Conservation (phyloP, 2,329 filamentous ascomycete species). For the Tolypocladium sp. region DNA sequence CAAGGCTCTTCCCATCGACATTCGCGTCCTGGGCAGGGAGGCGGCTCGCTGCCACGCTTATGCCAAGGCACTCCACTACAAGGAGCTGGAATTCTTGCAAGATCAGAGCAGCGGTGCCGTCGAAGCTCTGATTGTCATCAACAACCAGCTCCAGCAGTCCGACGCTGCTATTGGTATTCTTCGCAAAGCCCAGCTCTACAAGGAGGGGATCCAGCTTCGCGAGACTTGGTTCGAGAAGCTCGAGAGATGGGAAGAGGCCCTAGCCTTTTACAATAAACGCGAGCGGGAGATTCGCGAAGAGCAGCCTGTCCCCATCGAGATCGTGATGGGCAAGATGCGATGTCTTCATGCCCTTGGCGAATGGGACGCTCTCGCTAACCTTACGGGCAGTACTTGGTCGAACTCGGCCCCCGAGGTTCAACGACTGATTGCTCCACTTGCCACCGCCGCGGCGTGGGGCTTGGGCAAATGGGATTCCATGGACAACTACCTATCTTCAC, state of each 20-base stretch:
- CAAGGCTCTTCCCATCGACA: conserved; percentile 94
- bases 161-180: conserved; percentile 97
- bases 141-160: conserved; percentile 96
- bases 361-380: conserved; percentile 86
- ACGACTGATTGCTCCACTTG: conserved; percentile 82
- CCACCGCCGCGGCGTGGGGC: conserved; percentile 93
- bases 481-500: conserved; percentile 92
- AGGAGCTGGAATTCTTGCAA: conserved; percentile 94
- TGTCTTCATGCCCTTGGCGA: conserved; percentile 94
- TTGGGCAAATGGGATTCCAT: conserved; percentile 95
- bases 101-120: conserved; percentile 94
- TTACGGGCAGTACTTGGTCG: conserved; percentile 90
- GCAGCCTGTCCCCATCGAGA: conserved; percentile 64
- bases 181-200: conserved; percentile 89
- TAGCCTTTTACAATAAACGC: conserved; percentile 82
- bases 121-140: conserved; percentile 95
- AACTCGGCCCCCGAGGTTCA: conserved; percentile 82
- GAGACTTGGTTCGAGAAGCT: conserved; percentile 99
- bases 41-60: conserved; percentile 96
- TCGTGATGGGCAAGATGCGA: conserved; percentile 99
- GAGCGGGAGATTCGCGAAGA: conserved; percentile 58
- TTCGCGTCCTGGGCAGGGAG: conserved; percentile 85
- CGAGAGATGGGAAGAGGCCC: conserved; percentile 93
- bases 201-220: conserved; percentile 83
- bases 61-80: conserved; percentile 95